Evolutionary conservation across 768 basidiomycete species (phyloP).

Genomic region (Russula abietina): DNA sequence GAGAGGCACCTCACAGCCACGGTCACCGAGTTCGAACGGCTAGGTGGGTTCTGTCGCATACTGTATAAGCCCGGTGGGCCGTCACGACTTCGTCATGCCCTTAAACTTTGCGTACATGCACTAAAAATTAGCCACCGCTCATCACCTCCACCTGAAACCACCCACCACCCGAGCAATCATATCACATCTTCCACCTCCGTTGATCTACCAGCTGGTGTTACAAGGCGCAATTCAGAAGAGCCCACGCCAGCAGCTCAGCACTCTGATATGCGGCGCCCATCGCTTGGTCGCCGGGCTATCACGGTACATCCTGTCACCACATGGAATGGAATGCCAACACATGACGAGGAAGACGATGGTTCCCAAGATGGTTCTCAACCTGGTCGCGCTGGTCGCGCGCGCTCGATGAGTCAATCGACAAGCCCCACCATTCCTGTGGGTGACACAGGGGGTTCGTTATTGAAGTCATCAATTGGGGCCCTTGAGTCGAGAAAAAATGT

Average conservation of each 20-base stretch:
- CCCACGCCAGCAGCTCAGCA: background rate
- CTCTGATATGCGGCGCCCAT: conserved; percentile 38
- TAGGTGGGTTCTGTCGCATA: conserved; percentile 85
- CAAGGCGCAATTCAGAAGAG: conserved; percentile 49
- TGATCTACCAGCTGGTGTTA: conserved; percentile 10
- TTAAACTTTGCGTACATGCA: conserved; percentile 58
- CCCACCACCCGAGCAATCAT: conserved; percentile 1
- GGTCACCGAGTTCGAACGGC: conserved; percentile 64
- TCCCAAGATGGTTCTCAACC: conserved; percentile 22
- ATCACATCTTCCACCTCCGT: background rate
- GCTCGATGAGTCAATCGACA: conserved; percentile 21
- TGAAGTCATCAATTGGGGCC: conserved; percentile 59
- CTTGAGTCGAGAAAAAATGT: conserved; percentile 42
- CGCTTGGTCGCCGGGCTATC: conserved; percentile 47
- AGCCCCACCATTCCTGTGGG: conserved; percentile 49
- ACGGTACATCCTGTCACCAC: conserved; percentile 40
- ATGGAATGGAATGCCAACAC: conserved; percentile 35
- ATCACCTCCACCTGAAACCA: conserved; percentile 28
- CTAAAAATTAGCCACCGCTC: conserved; percentile 41
- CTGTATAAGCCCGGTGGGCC: conserved; percentile 89
- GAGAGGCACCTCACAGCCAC: conserved; percentile 55
- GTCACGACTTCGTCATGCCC: conserved; percentile 54
- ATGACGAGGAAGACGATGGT: conserved; percentile 35
- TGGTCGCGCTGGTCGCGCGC: conserved; percentile 12
- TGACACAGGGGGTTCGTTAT: conserved; percentile 53